Conservation (phyloP, 2,329 filamentous ascomycete genomes). For the Colletotrichum nymphaeae region DNA sequence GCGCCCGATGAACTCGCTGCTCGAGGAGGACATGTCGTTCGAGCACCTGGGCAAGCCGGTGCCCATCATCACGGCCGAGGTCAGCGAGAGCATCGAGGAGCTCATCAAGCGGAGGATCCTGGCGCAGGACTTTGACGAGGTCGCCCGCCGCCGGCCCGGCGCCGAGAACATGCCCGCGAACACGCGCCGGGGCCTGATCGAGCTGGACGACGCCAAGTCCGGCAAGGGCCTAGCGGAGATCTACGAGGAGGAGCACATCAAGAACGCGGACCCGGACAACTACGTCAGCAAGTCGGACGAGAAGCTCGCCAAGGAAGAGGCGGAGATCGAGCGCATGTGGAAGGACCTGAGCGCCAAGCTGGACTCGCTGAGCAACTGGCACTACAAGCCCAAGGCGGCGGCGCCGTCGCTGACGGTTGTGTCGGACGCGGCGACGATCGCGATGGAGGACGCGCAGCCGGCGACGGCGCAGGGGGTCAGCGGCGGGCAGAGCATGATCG, state of each 20-base stretch:
- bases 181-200: slow-evolving; percentile 77
- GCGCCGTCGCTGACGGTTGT: slow-evolving; percentile 88
- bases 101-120: slow-evolving; percentile 95
- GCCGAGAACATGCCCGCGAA: slow-evolving; percentile 66
- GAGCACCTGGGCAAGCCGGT: slow-evolving; percentile 95
- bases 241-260: slow-evolving; percentile 93
- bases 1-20: slow-evolving; percentile 88
- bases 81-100: slow-evolving; percentile 91
- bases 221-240: slow-evolving; percentile 89
- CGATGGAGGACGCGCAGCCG: slow-evolving; percentile 95
- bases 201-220: slow-evolving; percentile 89
- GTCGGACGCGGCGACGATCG: slow-evolving; percentile 88
- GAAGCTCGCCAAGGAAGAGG: slow-evolving; percentile 83
- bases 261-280: slow-evolving; percentile 78
- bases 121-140: slow-evolving; percentile 91
- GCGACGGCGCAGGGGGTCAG: slow-evolving; percentile 80
- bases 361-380: slow-evolving; percentile 91
- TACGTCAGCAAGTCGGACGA: slow-evolving; percentile 87
- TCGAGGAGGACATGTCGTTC: slow-evolving; percentile 96
- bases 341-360: slow-evolving; percentile 82
- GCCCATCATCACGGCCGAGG: slow-evolving; percentile 90
- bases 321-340: slow-evolving; percentile 87
- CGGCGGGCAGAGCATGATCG: slow-evolving; percentile 79
- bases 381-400: slow-evolving; percentile 91
- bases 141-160: slow-evolving; percentile 84